Evolutionary conservation across 768 basidiomycete genomes (phyloP), one percentile per base, ranked within the genome.

Genomic region (Heimioporus sp.): DNA sequence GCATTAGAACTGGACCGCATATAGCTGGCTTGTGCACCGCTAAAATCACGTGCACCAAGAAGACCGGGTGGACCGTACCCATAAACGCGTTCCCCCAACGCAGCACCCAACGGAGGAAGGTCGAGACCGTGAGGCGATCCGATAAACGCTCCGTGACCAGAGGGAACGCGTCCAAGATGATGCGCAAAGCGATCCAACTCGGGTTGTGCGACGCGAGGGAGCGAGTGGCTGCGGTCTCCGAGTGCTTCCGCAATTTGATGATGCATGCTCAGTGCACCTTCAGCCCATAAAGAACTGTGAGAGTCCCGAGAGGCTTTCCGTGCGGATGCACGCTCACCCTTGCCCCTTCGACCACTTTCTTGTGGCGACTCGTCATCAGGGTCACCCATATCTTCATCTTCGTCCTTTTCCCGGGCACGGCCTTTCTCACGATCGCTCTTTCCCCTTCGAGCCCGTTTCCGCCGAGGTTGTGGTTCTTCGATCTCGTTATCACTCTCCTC

Each of bases 1-100:
- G 81, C 82, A 55, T 80, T 76, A 43, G 81, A 85, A 51, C 82
- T 76, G 20, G 85, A 80, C 59, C 85, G 77, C 58, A 85, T 72
- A 67, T 86, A 86, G 65, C 81, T 80, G 46, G 79, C 72, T 41
- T 73, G 73, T 52, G 76, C 73, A 57, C 68, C 73, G 48, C 70
- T 51, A 50, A 66, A 72, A 56, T 70, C 67, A 49, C 66, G 68
- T 19, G 55, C 52, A 51, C 64, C 57, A 36, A 70, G 59, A 49
- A 72, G 61, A 48, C 67, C 68, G 43, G 67, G 62, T 36, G 58
- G 62, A 55, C 72, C 67, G 51, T 78, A 68, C 51, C 71, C 74
- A 39, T 70, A 71, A 28, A 6, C 4, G 52, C 68, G 63, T 20
- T 69, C 69, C 38, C 68, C 64, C 28, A 76, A 57, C 28, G 76